Base-by-base conservation (phyloP, 2,329 filamentous ascomycete genomes). In the Alternaria panax region DNA sequence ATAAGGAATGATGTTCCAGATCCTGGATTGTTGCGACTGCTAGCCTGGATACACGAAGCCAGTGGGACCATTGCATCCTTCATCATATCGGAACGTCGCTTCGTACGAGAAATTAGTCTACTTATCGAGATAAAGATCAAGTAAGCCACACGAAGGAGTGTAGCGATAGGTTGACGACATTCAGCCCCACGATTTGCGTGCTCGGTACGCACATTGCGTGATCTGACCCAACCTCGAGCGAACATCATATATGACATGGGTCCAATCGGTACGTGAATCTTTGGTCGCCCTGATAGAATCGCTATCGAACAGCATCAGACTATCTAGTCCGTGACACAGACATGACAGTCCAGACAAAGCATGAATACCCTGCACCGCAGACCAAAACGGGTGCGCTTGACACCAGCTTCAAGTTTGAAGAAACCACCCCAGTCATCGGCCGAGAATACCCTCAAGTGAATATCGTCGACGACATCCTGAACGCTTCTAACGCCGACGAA, bases 401-500 rank as follows among this genome's bases (percentile, higher is more conserved):
- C 41, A 20, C 18, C 3, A 56, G 48, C 28, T 67, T 67, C 50
- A 46, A 56, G 36, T 67, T 60, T 20, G 65, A 67, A 42, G 87
- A 90, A 30, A 77, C 85, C 5, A 90, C 87, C 1, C 87, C 87
- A 0, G 77, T 84, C 41, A 89, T 90, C 57, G 88, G 88, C 5
- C 82, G 82, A 7, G 88, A 90, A 68, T 90, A 83, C 62, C 80
- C 83, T n/a, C 82, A 81, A 14, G 68, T 85, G 32, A 84, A 88
- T 62, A 59, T 67, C 34, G 79, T 90, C 0, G 83, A 83, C 6
- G 87, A 91, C 32, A 87, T 91, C 38, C 80, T 92, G 6, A 79
- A 86, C 27, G 85, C 86, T 0, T 80, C 85, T 0, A 88, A 90
- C 69, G 81, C 86, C 0, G 88, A 91, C 52, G 85, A 87, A 43